These are phyloP conservation scores for Leucocoprinus gongylophorus DNA, from an alignment of 1,284 basidiomycete species.

Conservation along the genomic window DNA sequence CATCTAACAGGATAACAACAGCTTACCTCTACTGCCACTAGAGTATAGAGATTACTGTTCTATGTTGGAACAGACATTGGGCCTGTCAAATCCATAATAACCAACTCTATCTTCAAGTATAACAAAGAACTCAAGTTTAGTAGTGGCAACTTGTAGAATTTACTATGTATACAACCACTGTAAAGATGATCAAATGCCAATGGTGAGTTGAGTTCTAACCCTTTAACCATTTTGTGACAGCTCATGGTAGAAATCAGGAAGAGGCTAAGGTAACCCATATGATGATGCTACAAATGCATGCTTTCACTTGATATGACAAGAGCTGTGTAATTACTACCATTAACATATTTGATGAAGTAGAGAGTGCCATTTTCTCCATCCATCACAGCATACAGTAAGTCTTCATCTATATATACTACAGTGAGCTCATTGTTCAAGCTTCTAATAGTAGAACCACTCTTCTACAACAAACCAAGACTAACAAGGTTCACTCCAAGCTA, in stretches of 20 bases:
- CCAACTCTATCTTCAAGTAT: conserved; percentile 11
- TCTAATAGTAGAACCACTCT: too few relatives aligned
- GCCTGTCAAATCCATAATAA: conserved; percentile 14
- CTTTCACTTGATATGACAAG: conserved; percentile 5
- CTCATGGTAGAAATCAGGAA: conserved; percentile 9
- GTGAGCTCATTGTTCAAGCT: too few relatives aligned
- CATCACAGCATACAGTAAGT: conserved; percentile 5
- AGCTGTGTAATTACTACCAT: neutral
- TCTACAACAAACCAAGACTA: too few relatives aligned
- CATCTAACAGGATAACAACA: conserved; percentile 1
- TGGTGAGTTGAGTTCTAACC: conserved; percentile 7
- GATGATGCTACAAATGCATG: conserved; percentile 13
- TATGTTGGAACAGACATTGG: conserved; percentile 11
- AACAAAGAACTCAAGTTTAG: conserved; percentile 9
- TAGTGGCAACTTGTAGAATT: conserved; percentile 12
- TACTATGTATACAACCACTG: conserved; percentile 13
- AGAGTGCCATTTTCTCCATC: conserved; percentile 8
- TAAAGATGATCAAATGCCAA: conserved; percentile 11
- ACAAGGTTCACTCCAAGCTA: neutral
- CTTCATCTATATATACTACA: too few relatives aligned
- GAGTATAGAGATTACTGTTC: conserved; percentile 7
- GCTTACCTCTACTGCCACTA: conserved; percentile 10
- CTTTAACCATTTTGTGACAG: conserved; percentile 10
- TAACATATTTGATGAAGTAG: conserved; percentile 10
- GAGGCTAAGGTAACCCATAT: conserved; percentile 12